phyloP scores from a whole-genome alignment of 352 stramenopile genomes.

The Blastocystis sp. region DNA sequence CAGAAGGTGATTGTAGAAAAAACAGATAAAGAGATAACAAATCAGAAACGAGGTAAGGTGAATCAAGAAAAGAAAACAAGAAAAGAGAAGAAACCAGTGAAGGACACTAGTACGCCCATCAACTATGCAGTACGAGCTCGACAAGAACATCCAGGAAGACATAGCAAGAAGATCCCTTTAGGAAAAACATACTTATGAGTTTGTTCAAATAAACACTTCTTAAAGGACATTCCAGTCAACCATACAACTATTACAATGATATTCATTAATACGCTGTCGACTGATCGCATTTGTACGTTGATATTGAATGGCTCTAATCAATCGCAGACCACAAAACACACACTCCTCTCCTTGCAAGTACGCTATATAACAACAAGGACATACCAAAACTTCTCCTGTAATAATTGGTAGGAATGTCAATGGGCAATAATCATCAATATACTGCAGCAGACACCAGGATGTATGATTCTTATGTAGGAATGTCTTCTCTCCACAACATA shows the following conservation, averaged over 20 bases:
- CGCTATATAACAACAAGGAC: neutral
- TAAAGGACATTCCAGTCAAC: neutral
- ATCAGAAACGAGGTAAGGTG: neutral
- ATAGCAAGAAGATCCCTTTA: neutral
- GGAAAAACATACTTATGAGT: neutral
- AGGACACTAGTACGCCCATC: neutral
- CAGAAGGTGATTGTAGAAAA: neutral
- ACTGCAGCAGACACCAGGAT: neutral
- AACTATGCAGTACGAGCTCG: neutral
- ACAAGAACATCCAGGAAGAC: neutral
- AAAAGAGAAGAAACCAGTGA: neutral
- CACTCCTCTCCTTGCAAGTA: neutral
- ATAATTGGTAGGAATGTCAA: neutral
- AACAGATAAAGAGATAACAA: neutral
- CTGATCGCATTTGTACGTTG: neutral
- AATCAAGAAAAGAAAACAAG: neutral
- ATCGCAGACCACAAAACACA: neutral
- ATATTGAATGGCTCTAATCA: neutral
- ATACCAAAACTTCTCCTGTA: neutral
- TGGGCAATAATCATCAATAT: neutral
- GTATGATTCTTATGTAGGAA: neutral
- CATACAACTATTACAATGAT: neutral
- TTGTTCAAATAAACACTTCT: neutral
- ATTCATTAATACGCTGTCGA: neutral
- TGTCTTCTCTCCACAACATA: neutral